Conservation (phyloP, 306 rosid genomes). For the Myrica gale region DNA sequence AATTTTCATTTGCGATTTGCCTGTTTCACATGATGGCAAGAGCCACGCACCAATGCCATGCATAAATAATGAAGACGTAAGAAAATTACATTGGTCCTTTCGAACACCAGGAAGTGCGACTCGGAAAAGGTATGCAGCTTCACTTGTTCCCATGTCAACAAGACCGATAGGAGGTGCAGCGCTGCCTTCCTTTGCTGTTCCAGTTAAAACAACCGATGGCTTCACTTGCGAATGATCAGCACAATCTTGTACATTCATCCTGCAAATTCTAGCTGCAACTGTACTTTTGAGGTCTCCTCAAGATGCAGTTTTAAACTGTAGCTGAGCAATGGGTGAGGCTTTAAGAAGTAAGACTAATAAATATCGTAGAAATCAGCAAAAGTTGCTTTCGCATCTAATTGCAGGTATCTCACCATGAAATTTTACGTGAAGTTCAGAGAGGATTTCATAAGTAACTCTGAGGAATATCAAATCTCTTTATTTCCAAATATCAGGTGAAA, state of each 20-base stretch:
- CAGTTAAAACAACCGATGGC: conserved; percentile 41
- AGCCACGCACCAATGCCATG: not conserved
- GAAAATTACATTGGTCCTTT: conserved; percentile 40
- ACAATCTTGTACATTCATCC: conserved; percentile 32
- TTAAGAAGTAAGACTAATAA: not conserved
- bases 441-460: no score
- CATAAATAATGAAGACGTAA: not conserved
- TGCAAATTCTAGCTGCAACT: conserved; percentile 5
- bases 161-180: conserved; percentile 47
- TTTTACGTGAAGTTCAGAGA: no score
- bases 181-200: conserved; percentile 50
- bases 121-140: conserved; percentile 50
- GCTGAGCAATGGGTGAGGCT: not conserved
- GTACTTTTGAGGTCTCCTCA: conserved; percentile 3
- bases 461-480: not conserved
- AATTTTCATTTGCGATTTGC: not conserved
- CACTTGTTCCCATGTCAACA: conserved; percentile 55
- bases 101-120: conserved; percentile 55
- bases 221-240: conserved; percentile 31
- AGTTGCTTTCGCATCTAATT: not conserved
- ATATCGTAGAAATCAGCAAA: not conserved
- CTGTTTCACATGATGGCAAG: not conserved
- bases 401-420: not conserved
- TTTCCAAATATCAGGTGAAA: not conserved
- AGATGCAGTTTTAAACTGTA: conserved; percentile 9